Base-by-base conservation (phyloP, 2,329 filamentous ascomycete species). In the Trichoderma pleuroti region DNA sequence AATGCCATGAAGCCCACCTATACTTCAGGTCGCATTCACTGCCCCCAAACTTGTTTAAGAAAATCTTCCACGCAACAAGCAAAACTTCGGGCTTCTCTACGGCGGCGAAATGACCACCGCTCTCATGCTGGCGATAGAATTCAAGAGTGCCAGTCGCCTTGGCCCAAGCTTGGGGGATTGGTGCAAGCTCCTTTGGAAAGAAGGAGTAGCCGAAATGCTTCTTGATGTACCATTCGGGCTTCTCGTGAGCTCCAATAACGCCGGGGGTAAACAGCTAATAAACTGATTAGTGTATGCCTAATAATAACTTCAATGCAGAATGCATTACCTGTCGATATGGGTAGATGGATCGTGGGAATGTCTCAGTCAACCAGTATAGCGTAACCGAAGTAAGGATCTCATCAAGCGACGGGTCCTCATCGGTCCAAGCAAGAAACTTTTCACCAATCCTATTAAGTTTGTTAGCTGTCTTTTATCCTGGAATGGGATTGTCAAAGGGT, bases 381-480 rank as follows among this genome's bases (percentile, higher is more conserved):
- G 60, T 65, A 18, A 70, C 68, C n/a, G 49, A 65, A 12, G 42
- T 34, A 21, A 70, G 24, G 14, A 70, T 66, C 11, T 56, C 34
- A 1, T 66, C 49, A 49, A 70, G 28, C 21, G 68, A 34, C 4
- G 61, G 59, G 12, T 63, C 11, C 10, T 70, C 68, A 24, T 70
- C 61, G 26, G 59, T 65, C 68, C 68, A 70, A 11, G 60, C 59
- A 14, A 70, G 61, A 18, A 70, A 70, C 8, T 70, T 70, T 36
- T 70, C 68, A 12, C 59, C 68, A 26, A 70, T 70, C 64, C 64
- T 67, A 57, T 1, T 6, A 32, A 11, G n/a, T 67, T 3, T 6
- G 9, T 49, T 30, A 67, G 34, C 11, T 9, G 5, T 5, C 18
- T 30, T 9, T 1, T 1, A 24, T 24, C 11, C 10, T 11, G 52